A percentile compares a stretch with the other conserved stretches of the same genome.
These are phyloP conservation scores for Bromus sterilis DNA, from an alignment of 176 grass and related monocot species.

Conservation along the genomic window DNA sequence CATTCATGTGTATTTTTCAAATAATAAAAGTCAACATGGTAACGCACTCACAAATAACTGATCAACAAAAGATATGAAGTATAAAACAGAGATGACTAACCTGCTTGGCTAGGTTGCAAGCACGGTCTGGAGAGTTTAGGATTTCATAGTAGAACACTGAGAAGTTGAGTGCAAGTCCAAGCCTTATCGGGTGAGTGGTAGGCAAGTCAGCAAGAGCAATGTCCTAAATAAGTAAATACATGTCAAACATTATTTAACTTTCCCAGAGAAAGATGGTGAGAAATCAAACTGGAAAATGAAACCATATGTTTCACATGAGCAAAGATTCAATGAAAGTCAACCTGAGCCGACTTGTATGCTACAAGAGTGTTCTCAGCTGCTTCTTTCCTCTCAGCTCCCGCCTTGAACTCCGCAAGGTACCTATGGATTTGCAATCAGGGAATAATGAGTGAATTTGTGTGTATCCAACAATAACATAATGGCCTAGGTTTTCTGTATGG, in stretches of 20 bases:
- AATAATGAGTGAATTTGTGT: background rate
- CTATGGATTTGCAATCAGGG: slow-evolving; percentile 13
- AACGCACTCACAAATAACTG: background rate
- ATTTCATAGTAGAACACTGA: slow-evolving; percentile 66
- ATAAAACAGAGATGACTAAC: slow-evolving; percentile 1
- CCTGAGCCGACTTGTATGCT: slow-evolving; percentile 52
- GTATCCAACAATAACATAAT: background rate
- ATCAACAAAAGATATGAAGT: background rate
- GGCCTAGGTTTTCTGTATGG: too few species aligned
- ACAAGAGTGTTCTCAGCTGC: slow-evolving; percentile 48
- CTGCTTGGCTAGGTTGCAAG: slow-evolving; percentile 58
- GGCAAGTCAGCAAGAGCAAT: slow-evolving; percentile 40
- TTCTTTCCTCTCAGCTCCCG: slow-evolving; percentile 50
- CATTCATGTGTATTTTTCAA: background rate
- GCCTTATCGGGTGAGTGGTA: slow-evolving; percentile 54
- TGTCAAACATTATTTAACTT: background rate
- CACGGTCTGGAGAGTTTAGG: slow-evolving; percentile 46
- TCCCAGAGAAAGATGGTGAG: background rate
- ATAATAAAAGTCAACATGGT: too few species aligned
- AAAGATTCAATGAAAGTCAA: background rate
- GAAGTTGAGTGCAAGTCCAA: slow-evolving; percentile 58
- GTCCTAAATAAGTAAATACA: slow-evolving; percentile 15
- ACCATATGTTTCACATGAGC: background rate
- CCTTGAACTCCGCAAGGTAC: slow-evolving; percentile 57
- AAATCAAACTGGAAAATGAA: background rate